These are phyloP conservation scores for Acidiella bohemica DNA, from an alignment of 495 filamentous ascomycete species.

Conservation along the genomic window DNA sequence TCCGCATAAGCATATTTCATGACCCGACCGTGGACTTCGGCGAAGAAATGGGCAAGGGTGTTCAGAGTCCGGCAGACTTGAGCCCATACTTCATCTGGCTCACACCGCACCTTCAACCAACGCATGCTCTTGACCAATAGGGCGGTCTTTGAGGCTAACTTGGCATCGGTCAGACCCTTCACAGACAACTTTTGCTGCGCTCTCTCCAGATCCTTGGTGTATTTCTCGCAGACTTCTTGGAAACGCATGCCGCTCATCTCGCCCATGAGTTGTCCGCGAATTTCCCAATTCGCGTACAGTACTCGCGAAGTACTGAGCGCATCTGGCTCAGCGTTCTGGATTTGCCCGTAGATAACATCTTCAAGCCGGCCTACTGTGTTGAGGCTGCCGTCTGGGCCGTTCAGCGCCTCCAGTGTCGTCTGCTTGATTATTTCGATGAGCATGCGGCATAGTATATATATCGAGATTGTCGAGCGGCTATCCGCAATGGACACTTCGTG, in stretches of 20 bases:
- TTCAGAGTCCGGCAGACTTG: slow-evolving; percentile 81
- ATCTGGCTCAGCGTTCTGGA: slow-evolving; percentile 77
- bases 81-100: slow-evolving; percentile 62
- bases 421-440: slow-evolving; percentile 88
- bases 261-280: slow-evolving; percentile 80
- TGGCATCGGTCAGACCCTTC: slow-evolving; percentile 42
- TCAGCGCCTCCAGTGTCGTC: slow-evolving; percentile 56
- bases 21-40: slow-evolving; percentile 66
- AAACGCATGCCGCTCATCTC: slow-evolving; percentile 93
- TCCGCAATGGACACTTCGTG: slow-evolving; percentile 64
- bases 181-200: slow-evolving; percentile 55
- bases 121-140: slow-evolving; percentile 82
- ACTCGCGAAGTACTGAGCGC: slow-evolving; percentile 64
- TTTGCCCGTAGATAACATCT: slow-evolving; percentile 83
- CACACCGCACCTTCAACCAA: slow-evolving; percentile 58
- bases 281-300: slow-evolving; percentile 83
- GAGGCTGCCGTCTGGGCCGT: slow-evolving; percentile 63
- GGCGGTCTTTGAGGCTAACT: slow-evolving; percentile 67
- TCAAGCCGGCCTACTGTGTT: slow-evolving; percentile 62
- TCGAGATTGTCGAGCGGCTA: slow-evolving; percentile 76
- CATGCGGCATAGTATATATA: slow-evolving; percentile 87
- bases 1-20: slow-evolving; percentile 92
- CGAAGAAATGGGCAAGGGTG: slow-evolving; percentile 65
- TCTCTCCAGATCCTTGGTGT: slow-evolving; percentile 62
- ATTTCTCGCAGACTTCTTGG: slow-evolving; percentile 64